Conservation (phyloP, 106 monocot species). For the Allium fistulosum region DNA sequence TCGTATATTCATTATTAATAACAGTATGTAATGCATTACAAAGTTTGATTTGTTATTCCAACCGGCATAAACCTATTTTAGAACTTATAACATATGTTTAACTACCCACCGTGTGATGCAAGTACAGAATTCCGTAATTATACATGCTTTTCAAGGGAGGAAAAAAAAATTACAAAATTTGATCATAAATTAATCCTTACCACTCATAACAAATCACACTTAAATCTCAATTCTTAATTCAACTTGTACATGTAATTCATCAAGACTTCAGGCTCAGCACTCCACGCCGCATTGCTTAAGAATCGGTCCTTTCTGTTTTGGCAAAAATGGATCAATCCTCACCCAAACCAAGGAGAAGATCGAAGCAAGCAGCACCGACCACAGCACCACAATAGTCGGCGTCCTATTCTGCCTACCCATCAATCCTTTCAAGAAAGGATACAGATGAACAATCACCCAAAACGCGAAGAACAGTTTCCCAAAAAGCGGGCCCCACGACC, state of each 20-base stretch:
- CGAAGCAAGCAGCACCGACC: conserved; percentile 77
- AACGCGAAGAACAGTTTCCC: conserved; percentile 93
- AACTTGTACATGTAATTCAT: too few species aligned
- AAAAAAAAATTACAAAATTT: neutral
- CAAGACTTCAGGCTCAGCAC: conserved; percentile 18
- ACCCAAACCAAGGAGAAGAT: conserved; percentile 96
- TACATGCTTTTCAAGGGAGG: too few species aligned
- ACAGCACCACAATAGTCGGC: conserved; percentile 87
- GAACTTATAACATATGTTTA: too few species aligned
- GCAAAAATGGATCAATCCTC: conserved; percentile 86
- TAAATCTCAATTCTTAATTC: too few species aligned
- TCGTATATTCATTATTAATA: too few species aligned
- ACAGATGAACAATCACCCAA: conserved; percentile 88
- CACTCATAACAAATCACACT: conserved; percentile 3
- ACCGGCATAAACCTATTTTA: too few species aligned
- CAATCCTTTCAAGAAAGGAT: conserved; percentile 85
- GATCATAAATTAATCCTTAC: neutral
- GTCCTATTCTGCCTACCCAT: conserved; percentile 95
- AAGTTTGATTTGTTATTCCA: too few species aligned
- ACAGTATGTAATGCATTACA: too few species aligned
- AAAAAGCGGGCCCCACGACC: conserved; percentile 85
- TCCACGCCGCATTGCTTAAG: conserved; percentile 82
- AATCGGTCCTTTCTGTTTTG: conserved; percentile 45
- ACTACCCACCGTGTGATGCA: too few species aligned
- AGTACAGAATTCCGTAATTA: too few species aligned